Conservation (phyloP, 139 green algal species). For the Volvox africanus region DNA sequence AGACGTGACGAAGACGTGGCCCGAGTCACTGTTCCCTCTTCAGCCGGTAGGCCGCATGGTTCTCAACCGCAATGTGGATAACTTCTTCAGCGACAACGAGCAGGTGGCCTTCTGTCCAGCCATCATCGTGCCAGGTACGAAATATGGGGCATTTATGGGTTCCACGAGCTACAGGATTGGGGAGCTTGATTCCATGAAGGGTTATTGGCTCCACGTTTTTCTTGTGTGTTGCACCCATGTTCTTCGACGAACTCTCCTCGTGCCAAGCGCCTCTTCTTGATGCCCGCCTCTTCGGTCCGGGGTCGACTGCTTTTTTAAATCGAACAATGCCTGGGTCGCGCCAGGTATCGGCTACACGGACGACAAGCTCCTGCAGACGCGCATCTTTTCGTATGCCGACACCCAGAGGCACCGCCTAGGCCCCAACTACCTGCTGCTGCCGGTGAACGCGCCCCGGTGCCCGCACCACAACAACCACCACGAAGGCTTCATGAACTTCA, state of each 20-base stretch:
- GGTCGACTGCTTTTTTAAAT: too few species aligned
- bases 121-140: constrained; percentile 77
- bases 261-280: too few species aligned
- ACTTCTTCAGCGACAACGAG: constrained; percentile 91
- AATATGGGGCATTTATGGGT: background rate
- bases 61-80: constrained; percentile 89
- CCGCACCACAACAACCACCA: constrained; percentile 97
- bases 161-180: too few species aligned
- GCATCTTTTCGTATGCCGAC: constrained; percentile 87
- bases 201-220: too few species aligned
- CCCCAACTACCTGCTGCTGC: constrained; percentile 96
- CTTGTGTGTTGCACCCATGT: too few species aligned
- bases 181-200: too few species aligned
- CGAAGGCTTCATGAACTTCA: constrained; percentile 98
- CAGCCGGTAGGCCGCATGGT: constrained; percentile 85
- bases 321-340: background rate
- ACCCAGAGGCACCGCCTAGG: constrained; percentile 86
- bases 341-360: constrained; percentile 90
- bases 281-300: too few species aligned
- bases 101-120: constrained; percentile 87
- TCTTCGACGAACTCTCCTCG: too few species aligned
- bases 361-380: constrained; percentile 97
- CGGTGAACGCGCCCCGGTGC: constrained; percentile 86
- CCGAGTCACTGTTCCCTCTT: constrained; percentile 84
- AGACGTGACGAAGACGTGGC: constrained; percentile 90